phyloP scores from a whole-genome alignment of 345 rosid species.

The Hirschfeldia incana region DNA sequence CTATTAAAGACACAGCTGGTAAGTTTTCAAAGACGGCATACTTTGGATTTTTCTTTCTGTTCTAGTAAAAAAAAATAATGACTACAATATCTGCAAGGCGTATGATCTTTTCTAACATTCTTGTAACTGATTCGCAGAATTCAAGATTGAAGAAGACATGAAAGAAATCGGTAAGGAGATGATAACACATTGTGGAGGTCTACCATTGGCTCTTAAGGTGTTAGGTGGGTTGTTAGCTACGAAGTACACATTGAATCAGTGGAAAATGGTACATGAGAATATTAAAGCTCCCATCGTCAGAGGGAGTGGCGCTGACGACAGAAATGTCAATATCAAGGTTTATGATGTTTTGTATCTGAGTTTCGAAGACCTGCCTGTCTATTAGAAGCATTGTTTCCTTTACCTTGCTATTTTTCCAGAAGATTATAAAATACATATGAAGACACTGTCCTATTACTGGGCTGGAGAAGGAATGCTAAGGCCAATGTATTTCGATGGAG shows the following conservation, averaged over 20 bases:
- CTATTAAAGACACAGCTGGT: background rate
- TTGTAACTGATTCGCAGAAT: background rate
- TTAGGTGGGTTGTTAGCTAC: background rate
- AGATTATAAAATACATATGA: slow-evolving; percentile 32
- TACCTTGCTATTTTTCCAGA: background rate
- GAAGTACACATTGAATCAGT: background rate
- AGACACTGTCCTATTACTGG: slow-evolving; percentile 38
- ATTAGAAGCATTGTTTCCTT: slow-evolving; percentile 24
- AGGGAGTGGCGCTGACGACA: background rate
- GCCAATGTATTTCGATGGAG: background rate
- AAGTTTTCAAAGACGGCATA: background rate
- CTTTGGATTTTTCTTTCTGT: background rate
- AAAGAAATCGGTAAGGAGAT: background rate
- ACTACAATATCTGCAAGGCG: background rate
- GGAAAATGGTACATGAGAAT: background rate
- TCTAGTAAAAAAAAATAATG: background rate
- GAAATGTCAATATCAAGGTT: background rate
- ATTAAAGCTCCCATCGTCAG: background rate
- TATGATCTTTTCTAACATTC: background rate
- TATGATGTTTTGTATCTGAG: background rate
- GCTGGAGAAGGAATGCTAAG: slow-evolving; percentile 43
- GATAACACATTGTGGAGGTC: background rate
- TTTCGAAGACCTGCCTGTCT: slow-evolving; percentile 18
- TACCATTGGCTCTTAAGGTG: too few relatives aligned
- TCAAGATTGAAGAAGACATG: background rate